phyloP scores from a whole-genome alignment of 208 protist species.

The Crithidia acanthocephali region DNA sequence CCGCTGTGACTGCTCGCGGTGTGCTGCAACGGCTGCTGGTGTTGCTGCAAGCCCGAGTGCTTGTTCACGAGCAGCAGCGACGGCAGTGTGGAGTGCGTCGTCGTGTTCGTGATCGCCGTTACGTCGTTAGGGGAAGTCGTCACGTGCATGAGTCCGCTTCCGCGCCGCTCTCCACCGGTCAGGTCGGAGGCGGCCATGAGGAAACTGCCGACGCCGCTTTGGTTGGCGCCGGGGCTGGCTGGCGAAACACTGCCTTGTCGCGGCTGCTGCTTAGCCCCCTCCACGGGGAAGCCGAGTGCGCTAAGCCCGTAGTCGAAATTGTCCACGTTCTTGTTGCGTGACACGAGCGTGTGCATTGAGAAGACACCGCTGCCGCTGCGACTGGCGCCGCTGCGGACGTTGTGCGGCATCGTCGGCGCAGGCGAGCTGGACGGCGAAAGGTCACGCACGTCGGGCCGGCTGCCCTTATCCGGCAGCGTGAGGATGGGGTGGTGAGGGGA shows the following conservation, averaged over 20 bases:
- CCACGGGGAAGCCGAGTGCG: slow-evolving; percentile 44
- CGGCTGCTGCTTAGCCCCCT: slow-evolving; percentile 14
- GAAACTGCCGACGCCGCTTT: slow-evolving; percentile 14
- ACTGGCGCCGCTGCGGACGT: not conserved
- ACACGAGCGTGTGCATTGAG: slow-evolving; percentile 24
- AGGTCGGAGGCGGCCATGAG: slow-evolving; percentile 4
- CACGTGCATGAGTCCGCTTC: not conserved
- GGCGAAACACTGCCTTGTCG: not conserved
- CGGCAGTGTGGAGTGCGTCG: not conserved
- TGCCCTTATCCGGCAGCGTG: not conserved
- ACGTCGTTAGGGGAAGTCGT: not conserved
- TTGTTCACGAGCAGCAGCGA: not conserved
- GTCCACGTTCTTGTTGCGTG: slow-evolving; percentile 30
- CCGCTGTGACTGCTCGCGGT: not conserved
- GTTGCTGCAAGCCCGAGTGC: slow-evolving; percentile 2
- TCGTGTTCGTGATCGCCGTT: not conserved
- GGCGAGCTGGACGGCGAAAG: not conserved
- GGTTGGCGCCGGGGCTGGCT: not conserved
- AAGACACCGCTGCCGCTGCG: slow-evolving; percentile 28
- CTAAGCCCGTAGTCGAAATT: slow-evolving; percentile 57
- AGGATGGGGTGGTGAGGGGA: not conserved
- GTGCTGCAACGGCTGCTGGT: not conserved
- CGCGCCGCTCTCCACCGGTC: not conserved
- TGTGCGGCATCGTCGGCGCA: not conserved
- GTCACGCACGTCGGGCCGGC: not conserved